These are phyloP conservation scores for Alliaria petiolata DNA, from an alignment of 345 rosid genomes.

Conservation along the genomic window DNA sequence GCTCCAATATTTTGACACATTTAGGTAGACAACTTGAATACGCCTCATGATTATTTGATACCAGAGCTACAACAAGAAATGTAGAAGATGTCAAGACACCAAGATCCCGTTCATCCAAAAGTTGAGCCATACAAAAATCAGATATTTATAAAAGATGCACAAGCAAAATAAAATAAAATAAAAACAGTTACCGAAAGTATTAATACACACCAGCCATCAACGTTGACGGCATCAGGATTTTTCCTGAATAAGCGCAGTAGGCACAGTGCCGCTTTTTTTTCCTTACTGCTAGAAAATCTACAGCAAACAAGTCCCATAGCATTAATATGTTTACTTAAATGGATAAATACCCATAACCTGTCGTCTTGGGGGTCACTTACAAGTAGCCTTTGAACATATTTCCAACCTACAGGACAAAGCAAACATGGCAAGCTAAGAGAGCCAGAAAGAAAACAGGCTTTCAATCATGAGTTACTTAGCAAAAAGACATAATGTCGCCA, in stretches of 20 bases:
- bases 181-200: background rate
- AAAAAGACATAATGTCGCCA: background rate
- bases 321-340: constrained; percentile 15
- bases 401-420: constrained; percentile 63
- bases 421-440: constrained; percentile 63
- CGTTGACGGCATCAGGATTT: constrained; percentile 92
- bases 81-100: constrained; percentile 95
- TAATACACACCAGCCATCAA: constrained; percentile 87
- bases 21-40: constrained; percentile 95
- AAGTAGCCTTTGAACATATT: constrained; percentile 94
- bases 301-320: constrained; percentile 28
- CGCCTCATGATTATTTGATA: constrained; percentile 84
- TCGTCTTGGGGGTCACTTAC: constrained; percentile 47
- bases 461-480: background rate
- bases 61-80: constrained; percentile 97
- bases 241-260: constrained; percentile 92
- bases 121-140: constrained; percentile 70
- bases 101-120: constrained; percentile 99
- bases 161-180: background rate
- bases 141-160: constrained; percentile 16
- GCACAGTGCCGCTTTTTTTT: constrained; percentile 97
- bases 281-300: constrained; percentile 97
- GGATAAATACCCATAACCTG: constrained; percentile 1
- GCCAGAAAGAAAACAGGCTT: background rate
- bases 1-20: constrained; percentile 92